Evolutionary conservation across 306 rosid species (phyloP), one percentile per base, ranked within the genome.

Genomic region (Cicer chorassanicum): DNA sequence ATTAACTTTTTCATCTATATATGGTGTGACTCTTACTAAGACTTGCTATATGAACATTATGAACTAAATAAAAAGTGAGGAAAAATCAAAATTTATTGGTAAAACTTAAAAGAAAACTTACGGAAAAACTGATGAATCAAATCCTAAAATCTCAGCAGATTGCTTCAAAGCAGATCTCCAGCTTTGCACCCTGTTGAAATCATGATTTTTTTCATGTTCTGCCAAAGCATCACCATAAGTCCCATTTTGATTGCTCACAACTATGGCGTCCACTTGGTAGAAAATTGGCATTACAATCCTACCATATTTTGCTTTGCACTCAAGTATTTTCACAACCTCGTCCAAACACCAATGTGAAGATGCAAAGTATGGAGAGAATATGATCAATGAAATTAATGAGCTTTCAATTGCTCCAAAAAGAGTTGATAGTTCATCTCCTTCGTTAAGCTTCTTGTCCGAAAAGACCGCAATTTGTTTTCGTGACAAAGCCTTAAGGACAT

Each of bases 101-200:
- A 29, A 29, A 29, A 29, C 36, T 29, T 9, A 6, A 56, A 21
- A 12, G 4, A 16, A 34, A 10, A 43, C 48, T 67, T 45, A 76
- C 82, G 55, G 7, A 53, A 70, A 70, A 1, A 53, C 49, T 62
- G 66, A 14, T 21, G 82, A 61, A 62, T 70, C 48, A 40, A 61
- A 21, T 62, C 82, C 82, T 40, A 40, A 10, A 2, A 70, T 1
- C 51, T 24, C 62, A 6, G 77, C 82, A 40, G 82, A 7, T 21
- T 62, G 66, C 34, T 29, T 14, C 43, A 78, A 16, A 72, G 68
- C 68, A 5, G 51, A 11, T 73, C 75, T 82, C 85, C 82, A 77
- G 7, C n/a, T 57, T 12, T 10, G 70, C 39, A 44, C 57, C 69
- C 36, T 46, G 12, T 5, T 0, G 6, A 0, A 4, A 44, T 18